Base-by-base conservation (phyloP, 2,329 filamentous ascomycete genomes). In the Raffaelea ambrosiae region DNA sequence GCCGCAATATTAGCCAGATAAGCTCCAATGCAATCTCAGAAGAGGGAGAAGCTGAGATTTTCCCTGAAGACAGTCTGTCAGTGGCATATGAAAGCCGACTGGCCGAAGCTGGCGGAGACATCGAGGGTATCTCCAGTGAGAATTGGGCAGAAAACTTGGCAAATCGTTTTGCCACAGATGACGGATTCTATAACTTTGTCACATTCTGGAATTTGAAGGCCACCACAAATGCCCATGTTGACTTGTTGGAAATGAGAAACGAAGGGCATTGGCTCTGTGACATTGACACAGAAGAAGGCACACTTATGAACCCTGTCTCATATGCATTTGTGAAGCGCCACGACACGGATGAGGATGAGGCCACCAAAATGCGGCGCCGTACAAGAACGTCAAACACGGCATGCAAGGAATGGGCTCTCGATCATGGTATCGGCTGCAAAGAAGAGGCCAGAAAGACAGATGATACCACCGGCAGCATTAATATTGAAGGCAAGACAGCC, bases 201-300 rank as follows among this genome's bases (percentile, higher is more conserved):
- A 1, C 3, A 3, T 11, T 40, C 0, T 53, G 51, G 51, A 5
- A n/a, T 13, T 5, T 11, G 26, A 0, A 23, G 14, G 1, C 20
- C 53, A 18, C 44, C 51, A 2, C 44, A 40, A 3, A 3, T 21
- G 5, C 4, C 40, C 14, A 8, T 31, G 18, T 47, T 35, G 2
- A 14, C 29, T 8, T 51, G 57, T 16, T 19, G 39, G 3, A 19
- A 19, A 9, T 46, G 4, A n/a, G 43, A 8, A 26, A 38, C 7
- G 35, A 29, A 53, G 44, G 26, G 26, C 54, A 58, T 50, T 55
- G 49, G 40, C 20, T 48, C 2, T 58, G 58, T 20, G 70, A 69
- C 18, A 56, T 74, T 3, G 55, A 74, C 43, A 58, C 69, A 0
- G 19, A 40, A 1, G 66, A 58, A 0, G 70, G 70, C 3, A 9